Base-by-base conservation (phyloP, 1,139 yeast genomes). In the Debaryomyces coudertii region DNA sequence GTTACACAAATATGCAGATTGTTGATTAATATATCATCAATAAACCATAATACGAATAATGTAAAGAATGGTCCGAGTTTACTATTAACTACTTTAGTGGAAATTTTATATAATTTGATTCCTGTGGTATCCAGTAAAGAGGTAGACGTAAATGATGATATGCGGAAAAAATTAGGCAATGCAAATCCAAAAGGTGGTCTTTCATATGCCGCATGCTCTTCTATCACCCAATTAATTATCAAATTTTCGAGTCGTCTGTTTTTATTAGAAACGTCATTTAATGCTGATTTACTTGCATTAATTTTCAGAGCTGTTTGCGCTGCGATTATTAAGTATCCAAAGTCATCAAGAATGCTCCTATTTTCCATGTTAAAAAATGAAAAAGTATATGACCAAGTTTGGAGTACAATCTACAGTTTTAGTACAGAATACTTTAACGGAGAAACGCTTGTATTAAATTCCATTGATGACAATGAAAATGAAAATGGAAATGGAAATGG, bases 281-380 rank as follows among this genome's bases (percentile, higher is more conserved):
- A 86, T 57, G 65, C 83, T 15, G 87, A 84, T 51, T 60, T 82
- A 31, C 63, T 88, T 31, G 85, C 90, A 0, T 60, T 86, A 15
- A 39, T 86, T 14, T 53, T 85, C 2, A 67, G 87, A 47, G 69
- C 85, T 0, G 61, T 84, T 2, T 72, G 82, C 44, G 77, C 79
- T 22, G 74, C 84, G 1, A 65, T 79, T 5, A 61, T 77, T 5
- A 73, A 81, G 43, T 59, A 70, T 50, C 83, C 82, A 2, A 63
- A 62, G 23, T 78, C 82, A 28, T 77, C 86, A 1, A 62, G 84
- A 47, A 77, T 82, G 65, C 64, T 85, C 47, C 55, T 83, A 6
- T 82, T 76, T 55, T 70, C 80, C 0, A 58, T 85, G 2, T 56
- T 80, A 23, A 81, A 81, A 48, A 77, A 83, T 57, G 77, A 72